Evolutionary conservation across 1,284 basidiomycete genomes (phyloP), one percentile per base, ranked within the genome.

Genomic region (Ustilago cynodontis): DNA sequence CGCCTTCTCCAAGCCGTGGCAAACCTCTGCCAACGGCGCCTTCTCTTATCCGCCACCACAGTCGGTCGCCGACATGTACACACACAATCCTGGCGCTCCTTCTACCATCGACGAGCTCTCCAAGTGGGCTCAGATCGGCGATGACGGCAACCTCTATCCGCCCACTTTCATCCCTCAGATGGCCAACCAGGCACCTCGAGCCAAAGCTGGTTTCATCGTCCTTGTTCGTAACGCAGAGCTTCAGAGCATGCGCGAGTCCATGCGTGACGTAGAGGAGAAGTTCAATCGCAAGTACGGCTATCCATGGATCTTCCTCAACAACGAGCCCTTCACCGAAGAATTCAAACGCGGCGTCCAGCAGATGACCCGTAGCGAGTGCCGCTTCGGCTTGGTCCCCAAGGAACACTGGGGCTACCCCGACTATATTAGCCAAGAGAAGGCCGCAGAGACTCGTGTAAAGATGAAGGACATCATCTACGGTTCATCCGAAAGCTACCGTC

Each of bases 401-500:
- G 91, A 93, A 5, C 89, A 95, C 70, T 98, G 95, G 95, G 87
- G 89, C 75, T 94, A 94, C 85, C 93, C 94, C 0, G 90, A 91
- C 41, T 94, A 91, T 86, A 86, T 87, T 63, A 73, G 84, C 64
- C 87, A 93, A 81, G 87, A 90, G 3, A 89, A 88, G 55, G 93
- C 93, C 2, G 88, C 86, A 20, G 88, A 88, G 52, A 89, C 90
- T 18, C 88, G 93, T 51, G 88, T 89, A 59, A 88, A 89, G 77
- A 90, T 97, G 94, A 88, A 90, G 22, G 88, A 90, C 41, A 65
- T 97, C 79, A 94, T 96, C 66, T 97, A 97, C 78, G 94, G 93
- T 81, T 93, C 93, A 88, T 88, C 85, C 86, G 88, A 89, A 29
- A 87, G 88, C 18, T 89, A 89, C 75, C 85, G 89, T 28, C 88